A percentile compares a stretch with the other conserved stretches of the same genome.
These are phyloP conservation scores for Alternaria sp. DNA, from an alignment of 2,329 filamentous ascomycete species.

Conservation along the genomic window DNA sequence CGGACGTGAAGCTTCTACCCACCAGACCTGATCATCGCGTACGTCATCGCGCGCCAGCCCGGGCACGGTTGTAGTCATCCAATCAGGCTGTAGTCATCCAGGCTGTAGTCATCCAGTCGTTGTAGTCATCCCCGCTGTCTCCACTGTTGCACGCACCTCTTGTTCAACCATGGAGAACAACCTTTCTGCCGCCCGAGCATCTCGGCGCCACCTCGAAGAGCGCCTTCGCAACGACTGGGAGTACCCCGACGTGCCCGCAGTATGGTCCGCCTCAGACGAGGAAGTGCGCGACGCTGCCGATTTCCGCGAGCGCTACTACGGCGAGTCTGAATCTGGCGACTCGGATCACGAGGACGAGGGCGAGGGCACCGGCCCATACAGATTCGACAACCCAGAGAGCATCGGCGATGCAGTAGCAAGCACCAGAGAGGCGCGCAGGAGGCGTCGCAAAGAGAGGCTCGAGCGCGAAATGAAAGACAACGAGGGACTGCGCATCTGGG, in stretches of 20 bases:
- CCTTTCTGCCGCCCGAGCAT: conserved; percentile 54
- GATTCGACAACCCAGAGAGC: conserved; percentile 57
- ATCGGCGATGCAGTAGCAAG: conserved; percentile 51
- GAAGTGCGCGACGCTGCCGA: conserved; percentile 43
- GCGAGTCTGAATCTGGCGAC: conserved; percentile 41
- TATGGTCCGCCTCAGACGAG: conserved; percentile 47
- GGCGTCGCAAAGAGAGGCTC: conserved; percentile 48
- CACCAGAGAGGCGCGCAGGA: conserved; percentile 45
- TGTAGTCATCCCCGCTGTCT: not conserved
- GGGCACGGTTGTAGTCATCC: not conserved
- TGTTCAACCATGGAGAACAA: conserved; percentile 48
- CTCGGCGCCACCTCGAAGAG: conserved; percentile 53
- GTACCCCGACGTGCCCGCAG: conserved; percentile 48
- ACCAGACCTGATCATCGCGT: not conserved
- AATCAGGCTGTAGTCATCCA: not conserved
- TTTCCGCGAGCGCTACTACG: conserved; percentile 58
- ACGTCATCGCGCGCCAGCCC: not conserved
- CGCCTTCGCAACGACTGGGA: conserved; percentile 58
- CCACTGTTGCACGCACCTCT: conserved; percentile 8
- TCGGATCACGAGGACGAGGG: conserved; percentile 37
- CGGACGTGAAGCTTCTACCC: not conserved
- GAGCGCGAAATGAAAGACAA: conserved; percentile 71
- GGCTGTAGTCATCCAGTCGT: not conserved
- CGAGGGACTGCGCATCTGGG: conserved; percentile 80
- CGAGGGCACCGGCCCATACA: conserved; percentile 44